Percentiles rank a stretch among this genome's conserved stretches.
Conservation (phyloP, 2,329 filamentous ascomycete genomes). For the Fusarium luffae region DNA sequence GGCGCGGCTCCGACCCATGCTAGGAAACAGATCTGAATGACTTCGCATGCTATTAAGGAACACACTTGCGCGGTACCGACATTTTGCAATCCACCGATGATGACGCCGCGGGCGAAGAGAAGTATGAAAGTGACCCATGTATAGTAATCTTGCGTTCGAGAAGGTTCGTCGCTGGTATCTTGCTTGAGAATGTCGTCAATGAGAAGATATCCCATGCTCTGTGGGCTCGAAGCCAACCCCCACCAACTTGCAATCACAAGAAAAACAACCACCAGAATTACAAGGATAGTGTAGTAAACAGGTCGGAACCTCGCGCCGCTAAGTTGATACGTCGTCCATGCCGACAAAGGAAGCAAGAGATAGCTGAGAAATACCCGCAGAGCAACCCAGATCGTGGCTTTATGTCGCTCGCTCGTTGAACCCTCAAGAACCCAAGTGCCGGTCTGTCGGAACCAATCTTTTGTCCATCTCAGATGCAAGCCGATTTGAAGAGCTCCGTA, state of each 20-base stretch:
- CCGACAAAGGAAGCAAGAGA: constrained; percentile 77
- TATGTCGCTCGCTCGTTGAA: constrained; percentile 51
- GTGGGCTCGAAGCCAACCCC: constrained; percentile 39
- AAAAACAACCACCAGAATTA: constrained; percentile 33
- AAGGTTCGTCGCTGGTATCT: constrained; percentile 59
- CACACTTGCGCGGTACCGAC: constrained; percentile 26
- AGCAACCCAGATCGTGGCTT: constrained; percentile 57
- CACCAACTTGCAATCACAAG: constrained; percentile 46
- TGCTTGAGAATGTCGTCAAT: constrained; percentile 71
- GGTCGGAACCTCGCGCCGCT: constrained; percentile 32
- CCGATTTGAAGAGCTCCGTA: constrained; percentile 64
- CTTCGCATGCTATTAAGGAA: constrained; percentile 28
- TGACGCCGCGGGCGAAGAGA: constrained; percentile 25
- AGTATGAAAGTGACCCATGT: constrained; percentile 27
- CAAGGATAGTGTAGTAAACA: constrained; percentile 50
- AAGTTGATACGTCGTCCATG: constrained; percentile 79
- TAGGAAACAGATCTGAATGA: constrained; percentile 21
- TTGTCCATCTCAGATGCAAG: constrained; percentile 39
- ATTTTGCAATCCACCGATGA: constrained; percentile 33
- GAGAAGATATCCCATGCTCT: constrained; percentile 47
- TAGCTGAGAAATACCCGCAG: constrained; percentile 80
- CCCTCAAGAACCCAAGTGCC: constrained; percentile 26
- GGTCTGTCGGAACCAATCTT: constrained; percentile 58
- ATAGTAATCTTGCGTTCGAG: constrained; percentile 63
- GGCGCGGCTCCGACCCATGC: constrained; percentile 71